Evolutionary conservation across 306 rosid species (phyloP), one percentile per base, ranked within the genome.

Genomic region (Cucurbita moschata): DNA sequence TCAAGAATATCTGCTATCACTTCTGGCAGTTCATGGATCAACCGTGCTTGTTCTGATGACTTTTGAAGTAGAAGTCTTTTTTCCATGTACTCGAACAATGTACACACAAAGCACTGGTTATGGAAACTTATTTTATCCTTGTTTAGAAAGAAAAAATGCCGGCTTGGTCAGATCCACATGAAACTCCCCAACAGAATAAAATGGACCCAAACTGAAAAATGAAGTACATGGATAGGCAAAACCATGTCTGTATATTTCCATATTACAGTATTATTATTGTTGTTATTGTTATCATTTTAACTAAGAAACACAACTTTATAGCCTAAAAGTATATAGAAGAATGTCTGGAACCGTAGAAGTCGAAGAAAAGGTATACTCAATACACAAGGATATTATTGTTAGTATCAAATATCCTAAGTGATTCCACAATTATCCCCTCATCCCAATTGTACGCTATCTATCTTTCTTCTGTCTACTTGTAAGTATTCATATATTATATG

Each of bases 1-100:
- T 79, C 81, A 59, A 19, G 19, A 37, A 79, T 50, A 47, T 86
- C 93, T 65, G 97, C 86, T 76, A 91, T 81, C 56, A 89, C 82
- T 63, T 78, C 76, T 50, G 87, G 96, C 75, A 79, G 68, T 39
- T 82, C 81, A 63, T 76, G 74, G 38, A 89, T 61, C 50, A 87
- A 57, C n/a, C 90, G 84, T 51, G 85, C 76, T 79, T 86, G 89
- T 78, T 89, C 91, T 16, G 73, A 70, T 44, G 83, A 83, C 42
- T 72, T 75, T 83, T 82, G 80, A 66, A 91, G 88, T 69, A 82
- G 81, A 76, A 62, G 21, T 70, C 82, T 87, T 77, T 52, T 73
- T 30, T 86, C 84, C 71, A 86, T 77, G 81, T 83, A 89, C 55
- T 75, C 86, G 57, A 16, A 74, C 58, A 89, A 86, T 71, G 91